Evolutionary conservation across 2,329 filamentous ascomycete genomes (phyloP), one percentile per base, ranked within the genome.

Genomic region (Xylariaceae sp.): DNA sequence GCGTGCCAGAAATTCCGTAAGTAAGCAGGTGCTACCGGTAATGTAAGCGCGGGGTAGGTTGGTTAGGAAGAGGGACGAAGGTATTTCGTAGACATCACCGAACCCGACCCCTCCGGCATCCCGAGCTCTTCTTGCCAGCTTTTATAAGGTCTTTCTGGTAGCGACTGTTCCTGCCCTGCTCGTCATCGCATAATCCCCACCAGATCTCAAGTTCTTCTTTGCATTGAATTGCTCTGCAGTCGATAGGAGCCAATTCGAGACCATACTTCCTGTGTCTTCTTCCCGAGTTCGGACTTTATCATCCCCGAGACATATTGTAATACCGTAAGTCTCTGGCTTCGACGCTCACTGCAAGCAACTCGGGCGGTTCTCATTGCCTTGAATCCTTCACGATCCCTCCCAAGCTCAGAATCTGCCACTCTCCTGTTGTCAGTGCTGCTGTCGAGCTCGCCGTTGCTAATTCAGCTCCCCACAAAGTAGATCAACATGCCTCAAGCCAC

Each of bases 401-500:
- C 17, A 18, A 30, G 23, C 23, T 30, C 23, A 30, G 23, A 30
- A 30, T 30, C 23, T n/a, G n/a, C 1, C 23, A 30, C 5, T 30
- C 5, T 30, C 23, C 23, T 2, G 23, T 30, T 30, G 23, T 30
- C 23, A 30, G 4, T 30, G 4, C 23, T 30, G 3, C 4, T 30
- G 23, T 30, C 23, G 4, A 30, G 4, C 37, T 42, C 37, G 7
- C 8, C 37, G 11, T n/a, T 45, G 11, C 42, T 45, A 6, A 45
- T 2, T 7, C 23, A 30, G 23, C 23, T 30, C 23, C 23, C 4
- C 42, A n/a, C 51, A 60, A 51, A 39, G 50, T 30, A 37, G 1
- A 48, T 39, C 62, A 63, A 68, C 67, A 87, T 96, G 85, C 83
- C 90, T 68, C 92, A 95, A 80, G 88, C 93, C 68, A 92, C 87